Percentiles rank a stretch among this genome's conserved stretches.
These are phyloP conservation scores for Apiospora marii DNA, from an alignment of 2,329 filamentous ascomycete genomes.

Conservation along the genomic window DNA sequence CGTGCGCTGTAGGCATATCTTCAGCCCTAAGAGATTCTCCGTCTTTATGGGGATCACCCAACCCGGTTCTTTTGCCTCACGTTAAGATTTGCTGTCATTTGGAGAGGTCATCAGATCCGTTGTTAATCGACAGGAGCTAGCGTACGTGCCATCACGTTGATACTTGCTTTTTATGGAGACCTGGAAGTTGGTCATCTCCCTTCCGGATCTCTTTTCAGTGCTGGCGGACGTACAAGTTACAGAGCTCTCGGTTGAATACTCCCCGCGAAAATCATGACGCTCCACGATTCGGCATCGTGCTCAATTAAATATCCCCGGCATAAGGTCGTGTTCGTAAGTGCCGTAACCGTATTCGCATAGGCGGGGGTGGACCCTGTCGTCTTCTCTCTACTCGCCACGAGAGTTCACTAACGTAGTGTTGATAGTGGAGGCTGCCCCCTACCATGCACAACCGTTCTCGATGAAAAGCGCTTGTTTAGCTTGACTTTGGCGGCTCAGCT, in stretches of 20 bases:
- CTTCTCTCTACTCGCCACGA: background rate
- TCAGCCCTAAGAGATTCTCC: too few species aligned
- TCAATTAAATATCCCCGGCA: background rate
- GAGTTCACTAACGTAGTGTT: background rate
- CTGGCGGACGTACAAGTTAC: too few species aligned
- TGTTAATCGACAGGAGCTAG: too few species aligned
- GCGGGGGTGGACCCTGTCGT: background rate
- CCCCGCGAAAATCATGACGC: background rate
- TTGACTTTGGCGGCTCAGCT: background rate
- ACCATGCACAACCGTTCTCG: background rate
- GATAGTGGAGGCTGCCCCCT: background rate
- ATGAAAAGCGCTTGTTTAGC: background rate
- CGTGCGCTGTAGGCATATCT: too few species aligned
- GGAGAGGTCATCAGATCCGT: too few species aligned
- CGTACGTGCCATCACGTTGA: too few species aligned
- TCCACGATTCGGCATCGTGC: background rate
- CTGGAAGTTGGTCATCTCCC: background rate
- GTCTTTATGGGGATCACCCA: too few species aligned
- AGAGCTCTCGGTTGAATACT: background rate
- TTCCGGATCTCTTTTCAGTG: too few species aligned
- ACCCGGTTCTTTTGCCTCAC: too few species aligned
- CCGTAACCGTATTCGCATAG: slow-evolving; percentile 11
- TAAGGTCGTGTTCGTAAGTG: background rate
- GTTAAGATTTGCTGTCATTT: too few species aligned
- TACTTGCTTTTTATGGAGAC: background rate